phyloP scores from a whole-genome alignment of 208 protist species.

The Herpetomonas samuelpessoai region DNA sequence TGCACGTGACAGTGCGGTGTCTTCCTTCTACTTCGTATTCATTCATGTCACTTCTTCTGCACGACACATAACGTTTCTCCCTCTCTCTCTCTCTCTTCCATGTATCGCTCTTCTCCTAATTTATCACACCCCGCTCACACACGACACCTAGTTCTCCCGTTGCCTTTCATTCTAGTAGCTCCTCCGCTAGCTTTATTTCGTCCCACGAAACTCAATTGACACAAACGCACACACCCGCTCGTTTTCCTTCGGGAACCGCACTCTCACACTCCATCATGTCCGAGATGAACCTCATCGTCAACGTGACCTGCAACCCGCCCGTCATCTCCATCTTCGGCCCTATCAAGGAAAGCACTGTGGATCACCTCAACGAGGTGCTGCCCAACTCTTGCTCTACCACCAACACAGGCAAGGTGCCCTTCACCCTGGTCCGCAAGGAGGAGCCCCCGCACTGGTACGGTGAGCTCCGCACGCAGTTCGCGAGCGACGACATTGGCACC shows the following conservation, averaged over 20 bases:
- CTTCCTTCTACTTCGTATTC: no score
- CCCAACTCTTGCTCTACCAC: conserved; percentile 84
- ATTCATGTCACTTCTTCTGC: no score
- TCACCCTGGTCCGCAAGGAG: conserved; percentile 71
- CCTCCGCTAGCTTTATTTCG: neutral
- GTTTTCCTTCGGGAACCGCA: no score
- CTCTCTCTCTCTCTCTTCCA: no score
- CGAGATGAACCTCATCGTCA: conserved; percentile 88
- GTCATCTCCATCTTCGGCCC: conserved; percentile 82
- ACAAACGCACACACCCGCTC: conserved; percentile 4
- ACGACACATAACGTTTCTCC: no score
- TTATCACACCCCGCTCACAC: no score
- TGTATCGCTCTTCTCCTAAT: no score
- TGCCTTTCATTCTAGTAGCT: no score
- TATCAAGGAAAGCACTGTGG: conserved; percentile 89
- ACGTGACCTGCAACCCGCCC: conserved; percentile 91
- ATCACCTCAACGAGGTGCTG: conserved; percentile 79
- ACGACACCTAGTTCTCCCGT: no score
- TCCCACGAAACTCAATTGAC: conserved; percentile 1
- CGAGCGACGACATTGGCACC: conserved; percentile 86
- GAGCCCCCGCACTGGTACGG: conserved; percentile 86
- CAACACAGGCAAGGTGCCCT: conserved; percentile 74
- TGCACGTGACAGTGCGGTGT: no score
- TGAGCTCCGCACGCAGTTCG: conserved; percentile 81
- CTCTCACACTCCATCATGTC: conserved; percentile 46